Evolutionary conservation across 169 alveolate species (phyloP).

Genomic region (Eimeria sp.): DNA sequence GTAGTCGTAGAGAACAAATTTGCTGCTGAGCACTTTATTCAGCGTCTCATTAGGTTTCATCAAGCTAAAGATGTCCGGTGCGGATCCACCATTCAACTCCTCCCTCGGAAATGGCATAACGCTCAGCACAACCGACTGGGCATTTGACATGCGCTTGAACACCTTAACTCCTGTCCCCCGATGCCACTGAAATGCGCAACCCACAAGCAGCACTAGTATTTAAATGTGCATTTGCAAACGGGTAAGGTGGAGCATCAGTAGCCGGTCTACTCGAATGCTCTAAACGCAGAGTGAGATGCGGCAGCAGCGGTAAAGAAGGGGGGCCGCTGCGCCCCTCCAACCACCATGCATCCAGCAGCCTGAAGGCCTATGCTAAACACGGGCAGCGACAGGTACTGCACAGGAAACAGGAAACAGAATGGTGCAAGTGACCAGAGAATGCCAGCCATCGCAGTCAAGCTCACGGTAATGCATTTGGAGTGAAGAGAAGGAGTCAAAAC

Average conservation of each 20-base stretch:
- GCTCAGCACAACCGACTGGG: conserved; percentile 30
- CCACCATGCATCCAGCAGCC: background rate
- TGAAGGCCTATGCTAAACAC: background rate
- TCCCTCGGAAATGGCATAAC: conserved; percentile 55
- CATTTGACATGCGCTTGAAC: conserved; percentile 41
- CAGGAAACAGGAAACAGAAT: background rate
- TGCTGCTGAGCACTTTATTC: conserved; percentile 22
- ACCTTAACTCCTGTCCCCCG: conserved; percentile 74
- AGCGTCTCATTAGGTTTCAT: conserved; percentile 19
- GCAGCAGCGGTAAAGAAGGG: background rate
- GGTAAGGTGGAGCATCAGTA: background rate
- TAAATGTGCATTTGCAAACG: background rate
- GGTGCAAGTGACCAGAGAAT: background rate
- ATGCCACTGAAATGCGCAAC: conserved; percentile 65
- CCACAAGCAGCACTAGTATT: background rate
- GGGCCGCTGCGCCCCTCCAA: background rate
- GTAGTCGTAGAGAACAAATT: conserved; percentile 74
- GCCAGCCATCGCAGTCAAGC: background rate
- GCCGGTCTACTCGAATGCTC: background rate
- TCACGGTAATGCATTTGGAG: conserved; percentile 17
- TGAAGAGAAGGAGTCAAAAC: conserved; percentile 38
- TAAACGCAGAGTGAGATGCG: background rate
- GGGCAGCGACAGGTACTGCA: background rate
- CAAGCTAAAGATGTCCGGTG: background rate
- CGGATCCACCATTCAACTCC: background rate